Evolutionary conservation across 805 yeast genomes (phyloP).

Genomic region (Lachancea dasiensis): DNA sequence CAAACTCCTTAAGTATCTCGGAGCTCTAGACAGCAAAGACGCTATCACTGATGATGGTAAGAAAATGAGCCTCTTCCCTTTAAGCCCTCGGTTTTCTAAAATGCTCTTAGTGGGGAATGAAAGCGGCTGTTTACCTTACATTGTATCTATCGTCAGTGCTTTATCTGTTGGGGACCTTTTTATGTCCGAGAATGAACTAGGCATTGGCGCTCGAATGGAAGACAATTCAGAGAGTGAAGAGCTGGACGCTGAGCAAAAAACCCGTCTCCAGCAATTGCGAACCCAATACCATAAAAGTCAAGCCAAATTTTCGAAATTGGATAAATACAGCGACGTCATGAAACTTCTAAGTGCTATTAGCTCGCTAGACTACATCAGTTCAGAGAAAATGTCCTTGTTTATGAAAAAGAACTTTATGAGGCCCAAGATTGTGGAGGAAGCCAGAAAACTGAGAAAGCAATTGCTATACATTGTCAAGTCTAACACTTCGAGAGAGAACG

Average conservation of each 20-base stretch:
- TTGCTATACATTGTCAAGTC: constrained; percentile 66
- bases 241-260: constrained; percentile 32
- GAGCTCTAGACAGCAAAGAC: constrained; percentile 59
- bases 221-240: constrained; percentile 24
- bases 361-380: constrained; percentile 73
- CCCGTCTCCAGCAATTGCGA: constrained; percentile 39
- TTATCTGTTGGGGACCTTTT: constrained; percentile 93
- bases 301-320: constrained; percentile 58
- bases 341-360: constrained; percentile 74
- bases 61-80: constrained; percentile 85
- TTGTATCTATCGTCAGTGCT: constrained; percentile 89
- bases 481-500: constrained; percentile 53
- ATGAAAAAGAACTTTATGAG: constrained; percentile 61
- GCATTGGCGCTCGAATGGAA: constrained; percentile 34
- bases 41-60: constrained; percentile 72
- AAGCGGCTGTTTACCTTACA: constrained; percentile 73
- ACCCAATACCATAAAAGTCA: constrained; percentile 53
- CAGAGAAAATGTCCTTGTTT: constrained; percentile 42
- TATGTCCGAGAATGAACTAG: constrained; percentile 66
- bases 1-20: constrained; percentile 58
- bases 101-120: constrained; percentile 87
- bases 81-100: constrained; percentile 89
- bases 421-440: constrained; percentile 80
- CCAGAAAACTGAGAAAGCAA: constrained; percentile 72
- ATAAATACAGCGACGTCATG: constrained; percentile 69